phyloP scores from a whole-genome alignment of 2,329 filamentous ascomycete genomes.

The Xylaria sp. region DNA sequence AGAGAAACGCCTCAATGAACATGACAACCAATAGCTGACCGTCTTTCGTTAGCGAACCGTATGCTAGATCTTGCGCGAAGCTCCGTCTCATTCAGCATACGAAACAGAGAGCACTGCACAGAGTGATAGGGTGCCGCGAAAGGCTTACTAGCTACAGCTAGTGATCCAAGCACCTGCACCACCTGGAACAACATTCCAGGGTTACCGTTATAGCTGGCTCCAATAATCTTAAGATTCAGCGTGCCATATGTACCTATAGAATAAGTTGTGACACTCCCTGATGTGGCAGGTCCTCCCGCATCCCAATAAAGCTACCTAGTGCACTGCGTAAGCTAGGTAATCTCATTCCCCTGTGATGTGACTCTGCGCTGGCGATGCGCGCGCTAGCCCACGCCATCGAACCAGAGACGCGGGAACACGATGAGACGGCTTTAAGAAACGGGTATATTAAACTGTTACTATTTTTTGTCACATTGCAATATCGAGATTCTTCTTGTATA shows the following conservation, averaged over 20 bases:
- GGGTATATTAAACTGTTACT: conserved; percentile 26
- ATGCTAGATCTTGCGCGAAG: conserved; percentile 36
- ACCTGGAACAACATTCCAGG: no score
- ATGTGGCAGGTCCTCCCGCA: conserved; percentile 34
- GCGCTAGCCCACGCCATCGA: conserved; percentile 15
- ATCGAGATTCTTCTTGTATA: conserved; percentile 12
- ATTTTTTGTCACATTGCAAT: conserved; percentile 16
- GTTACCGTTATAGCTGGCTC: no score
- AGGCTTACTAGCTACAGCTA: neutral
- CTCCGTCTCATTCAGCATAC: conserved; percentile 26
- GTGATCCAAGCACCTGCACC: conserved; percentile 15
- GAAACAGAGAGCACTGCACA: conserved; percentile 9
- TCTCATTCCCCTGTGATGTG: conserved; percentile 11
- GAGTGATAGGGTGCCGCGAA: neutral
- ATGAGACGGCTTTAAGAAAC: conserved; percentile 14
- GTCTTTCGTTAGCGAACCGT: conserved; percentile 25
- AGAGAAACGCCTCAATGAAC: neutral
- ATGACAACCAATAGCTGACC: conserved; percentile 11
- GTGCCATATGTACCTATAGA: conserved; percentile 12
- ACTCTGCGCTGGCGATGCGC: conserved; percentile 23
- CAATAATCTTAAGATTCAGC: no score
- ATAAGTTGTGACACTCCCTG: conserved; percentile 14
- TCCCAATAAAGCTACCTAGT: conserved; percentile 16
- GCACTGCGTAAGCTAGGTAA: conserved; percentile 2
- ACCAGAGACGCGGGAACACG: conserved; percentile 25